A percentile compares a stretch with the other conserved stretches of the same genome.
Conservation (phyloP, 257 asterid species). For the Linderniella brevidens region DNA sequence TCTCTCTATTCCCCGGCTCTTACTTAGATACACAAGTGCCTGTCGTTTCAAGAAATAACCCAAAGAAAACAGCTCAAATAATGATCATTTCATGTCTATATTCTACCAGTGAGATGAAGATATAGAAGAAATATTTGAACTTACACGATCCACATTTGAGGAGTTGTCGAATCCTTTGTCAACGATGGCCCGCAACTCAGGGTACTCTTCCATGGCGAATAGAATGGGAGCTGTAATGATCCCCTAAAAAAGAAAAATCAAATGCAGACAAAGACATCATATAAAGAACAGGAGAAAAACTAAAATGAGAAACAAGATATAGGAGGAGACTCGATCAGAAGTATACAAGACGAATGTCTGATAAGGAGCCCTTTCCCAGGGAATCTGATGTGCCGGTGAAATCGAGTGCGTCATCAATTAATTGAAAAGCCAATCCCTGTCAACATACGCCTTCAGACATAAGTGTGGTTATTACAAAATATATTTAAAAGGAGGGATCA, state of each 20-base stretch:
- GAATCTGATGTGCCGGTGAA: constrained; percentile 84
- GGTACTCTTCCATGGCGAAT: constrained; percentile 87
- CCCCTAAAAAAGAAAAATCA: constrained; percentile 29
- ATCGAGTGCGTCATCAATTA: constrained; percentile 87
- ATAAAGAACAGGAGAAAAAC: not conserved
- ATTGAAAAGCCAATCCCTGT: constrained; percentile 93
- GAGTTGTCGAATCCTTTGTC: constrained; percentile 66
- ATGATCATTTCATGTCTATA: too few species aligned
- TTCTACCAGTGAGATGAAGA: too few species aligned
- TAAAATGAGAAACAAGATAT: not conserved
- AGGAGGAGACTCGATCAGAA: not conserved
- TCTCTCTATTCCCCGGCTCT: constrained; percentile 67
- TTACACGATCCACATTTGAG: constrained; percentile 56
- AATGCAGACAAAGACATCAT: not conserved
- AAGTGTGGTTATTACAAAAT: too few species aligned
- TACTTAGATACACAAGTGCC: constrained; percentile 75
- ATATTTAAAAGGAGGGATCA: too few species aligned
- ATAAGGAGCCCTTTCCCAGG: constrained; percentile 90
- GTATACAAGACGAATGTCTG: constrained; percentile 83
- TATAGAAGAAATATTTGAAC: too few species aligned
- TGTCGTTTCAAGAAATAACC: constrained; percentile 8
- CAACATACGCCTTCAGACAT: constrained; percentile 5
- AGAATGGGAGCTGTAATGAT: constrained; percentile 83
- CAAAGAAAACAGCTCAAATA: too few species aligned
- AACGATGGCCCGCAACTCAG: constrained; percentile 50